A percentile compares a stretch with the other conserved stretches of the same genome.
Conservation (phyloP, 306 rosid genomes). For the Quercus berberidifolia region DNA sequence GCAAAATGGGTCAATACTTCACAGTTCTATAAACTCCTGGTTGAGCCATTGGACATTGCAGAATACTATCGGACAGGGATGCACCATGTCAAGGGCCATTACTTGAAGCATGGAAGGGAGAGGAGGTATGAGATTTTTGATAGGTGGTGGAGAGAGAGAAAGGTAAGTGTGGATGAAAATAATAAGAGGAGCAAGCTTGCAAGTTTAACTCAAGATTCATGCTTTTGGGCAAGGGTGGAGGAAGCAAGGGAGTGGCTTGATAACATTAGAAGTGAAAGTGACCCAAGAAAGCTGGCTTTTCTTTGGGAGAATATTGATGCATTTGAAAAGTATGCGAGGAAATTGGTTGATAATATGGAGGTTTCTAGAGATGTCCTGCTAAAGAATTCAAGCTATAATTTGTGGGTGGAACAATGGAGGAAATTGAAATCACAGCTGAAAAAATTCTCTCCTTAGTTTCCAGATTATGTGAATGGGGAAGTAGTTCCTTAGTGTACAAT, state of each 20-base stretch:
- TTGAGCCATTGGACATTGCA: constrained; percentile 86
- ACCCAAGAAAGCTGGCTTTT: constrained; percentile 23
- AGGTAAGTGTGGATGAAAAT: constrained; percentile 12
- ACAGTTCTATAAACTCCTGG: constrained; percentile 60
- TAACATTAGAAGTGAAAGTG: constrained; percentile 49
- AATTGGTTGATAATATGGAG: constrained; percentile 48
- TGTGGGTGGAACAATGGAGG: constrained; percentile 47
- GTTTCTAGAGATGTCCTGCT: constrained; percentile 75
- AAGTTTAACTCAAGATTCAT: constrained; percentile 76
- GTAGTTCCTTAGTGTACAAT: constrained; percentile 20
- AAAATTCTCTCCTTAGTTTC: constrained; percentile 25
- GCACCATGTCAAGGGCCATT: constrained; percentile 63
- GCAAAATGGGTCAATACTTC: constrained; percentile 64
- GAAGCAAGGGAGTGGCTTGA: constrained; percentile 81
- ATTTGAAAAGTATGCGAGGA: constrained; percentile 53
- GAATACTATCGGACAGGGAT: constrained; percentile 51
- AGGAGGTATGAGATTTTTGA: constrained; percentile 63
- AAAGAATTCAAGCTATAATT: constrained; percentile 69
- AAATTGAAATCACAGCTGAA: constrained; percentile 37
- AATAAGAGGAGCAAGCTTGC: constrained; percentile 55
- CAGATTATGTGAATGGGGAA: constrained; percentile 29
- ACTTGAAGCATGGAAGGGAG: constrained; percentile 59
- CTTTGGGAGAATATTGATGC: constrained; percentile 45
- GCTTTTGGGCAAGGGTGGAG: constrained; percentile 83
- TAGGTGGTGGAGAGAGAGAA: constrained; percentile 63